Evolutionary conservation across 2,329 filamentous ascomycete species (phyloP).

Genomic region (Colletotrichum truncatum): DNA sequence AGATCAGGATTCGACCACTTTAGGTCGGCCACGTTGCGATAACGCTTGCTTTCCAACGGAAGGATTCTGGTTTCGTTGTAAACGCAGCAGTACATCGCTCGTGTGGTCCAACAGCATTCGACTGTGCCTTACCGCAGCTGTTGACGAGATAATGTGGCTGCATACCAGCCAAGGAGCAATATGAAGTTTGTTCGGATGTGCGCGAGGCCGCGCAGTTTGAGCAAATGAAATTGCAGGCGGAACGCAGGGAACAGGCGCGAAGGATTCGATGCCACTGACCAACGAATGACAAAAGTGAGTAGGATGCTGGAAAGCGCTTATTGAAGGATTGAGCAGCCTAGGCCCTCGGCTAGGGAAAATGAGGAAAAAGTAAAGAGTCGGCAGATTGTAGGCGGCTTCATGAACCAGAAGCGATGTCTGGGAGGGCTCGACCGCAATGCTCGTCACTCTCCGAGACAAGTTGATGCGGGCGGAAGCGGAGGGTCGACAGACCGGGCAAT

Average conservation of each 20-base stretch:
- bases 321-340: neutral
- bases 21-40: neutral
- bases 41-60: neutral
- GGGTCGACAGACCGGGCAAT: conserved; percentile 8
- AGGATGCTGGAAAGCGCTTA: conserved; percentile 2
- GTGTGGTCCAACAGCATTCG: neutral
- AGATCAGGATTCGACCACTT: neutral
- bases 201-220: neutral
- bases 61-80: neutral
- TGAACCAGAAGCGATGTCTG: neutral
- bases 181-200: neutral
- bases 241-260: conserved; percentile 20
- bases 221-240: conserved; percentile 3
- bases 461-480: conserved; percentile 1
- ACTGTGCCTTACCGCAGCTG: neutral
- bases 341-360: neutral
- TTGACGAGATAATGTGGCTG: conserved; percentile 21
- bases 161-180: neutral
- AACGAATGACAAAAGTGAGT: neutral
- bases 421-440: neutral
- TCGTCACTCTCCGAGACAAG: neutral
- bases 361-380: neutral
- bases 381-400: neutral
- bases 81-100: neutral
- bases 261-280: conserved; percentile 14